Percentiles rank a stretch among this genome's conserved stretches.
phyloP scores from a whole-genome alignment of 2,329 filamentous ascomycete genomes.

The Rhynchosporium secalis region DNA sequence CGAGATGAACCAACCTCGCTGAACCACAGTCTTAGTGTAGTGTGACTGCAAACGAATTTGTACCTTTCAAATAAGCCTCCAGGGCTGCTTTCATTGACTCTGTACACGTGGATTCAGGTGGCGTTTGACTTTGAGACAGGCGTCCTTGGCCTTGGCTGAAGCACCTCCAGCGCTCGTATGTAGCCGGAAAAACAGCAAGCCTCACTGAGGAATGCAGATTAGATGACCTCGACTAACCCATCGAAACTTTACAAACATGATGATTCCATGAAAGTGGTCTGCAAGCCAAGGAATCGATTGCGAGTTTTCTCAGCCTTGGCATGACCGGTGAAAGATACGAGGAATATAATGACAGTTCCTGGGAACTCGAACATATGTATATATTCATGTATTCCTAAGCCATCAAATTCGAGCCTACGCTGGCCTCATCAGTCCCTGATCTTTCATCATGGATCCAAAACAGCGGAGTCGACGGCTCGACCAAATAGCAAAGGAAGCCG shows the following conservation, averaged over 20 bases:
- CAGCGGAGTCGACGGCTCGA: conserved; percentile 18
- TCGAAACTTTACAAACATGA: too few species aligned
- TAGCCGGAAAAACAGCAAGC: background rate
- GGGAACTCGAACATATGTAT: too few species aligned
- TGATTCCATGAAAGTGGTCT: too few species aligned
- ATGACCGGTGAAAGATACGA: background rate
- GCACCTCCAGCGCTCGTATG: background rate
- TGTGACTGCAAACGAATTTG: background rate
- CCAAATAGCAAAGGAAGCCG: conserved; percentile 19
- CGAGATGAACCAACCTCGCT: background rate
- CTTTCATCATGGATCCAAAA: conserved; percentile 14
- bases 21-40: background rate
- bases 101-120: background rate
- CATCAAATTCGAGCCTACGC: background rate
- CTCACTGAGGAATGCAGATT: too few species aligned
- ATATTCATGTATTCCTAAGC: background rate
- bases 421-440: background rate
- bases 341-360: too few species aligned
- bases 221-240: too few species aligned
- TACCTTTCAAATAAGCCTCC: background rate
- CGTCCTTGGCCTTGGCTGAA: background rate
- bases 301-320: background rate
- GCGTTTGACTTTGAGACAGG: background rate
- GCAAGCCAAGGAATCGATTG: background rate
- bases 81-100: background rate